These are phyloP conservation scores for Globisporangium middletonii DNA, from an alignment of 352 stramenopile species.

Conservation along the genomic window DNA sequence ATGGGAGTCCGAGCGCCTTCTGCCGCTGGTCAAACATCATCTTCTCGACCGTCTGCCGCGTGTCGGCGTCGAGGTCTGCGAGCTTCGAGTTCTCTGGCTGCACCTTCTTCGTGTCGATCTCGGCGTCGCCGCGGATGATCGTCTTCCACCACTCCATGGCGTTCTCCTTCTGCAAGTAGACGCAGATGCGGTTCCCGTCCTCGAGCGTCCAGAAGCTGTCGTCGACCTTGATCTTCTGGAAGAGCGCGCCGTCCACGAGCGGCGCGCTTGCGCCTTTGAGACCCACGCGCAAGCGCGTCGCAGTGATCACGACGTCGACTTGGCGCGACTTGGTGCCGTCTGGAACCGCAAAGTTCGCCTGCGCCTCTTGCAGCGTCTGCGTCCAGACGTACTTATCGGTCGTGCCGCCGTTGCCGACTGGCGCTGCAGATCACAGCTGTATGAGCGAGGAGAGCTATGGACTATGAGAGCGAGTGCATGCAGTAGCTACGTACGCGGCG, in stretches of 20 bases:
- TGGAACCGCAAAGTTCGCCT: constrained; percentile 90
- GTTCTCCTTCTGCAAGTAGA: constrained; percentile 98
- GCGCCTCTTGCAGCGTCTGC: constrained; percentile 96
- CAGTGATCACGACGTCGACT: constrained; percentile 90
- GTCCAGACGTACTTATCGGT: constrained; percentile 97
- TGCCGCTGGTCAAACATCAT: constrained; percentile 99
- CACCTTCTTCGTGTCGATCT: constrained; percentile 98
- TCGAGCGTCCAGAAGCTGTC: constrained; percentile 99
- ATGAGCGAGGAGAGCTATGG: too few species aligned
- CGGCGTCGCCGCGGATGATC: constrained; percentile 91
- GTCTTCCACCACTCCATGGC: constrained; percentile 99
- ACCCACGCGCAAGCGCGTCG: constrained; percentile 87
- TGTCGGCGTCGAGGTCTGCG: constrained; percentile 97
- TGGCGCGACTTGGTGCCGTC: constrained; percentile 91
- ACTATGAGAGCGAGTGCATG: not conserved
- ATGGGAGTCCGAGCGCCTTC: constrained; percentile 96
- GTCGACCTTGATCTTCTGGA: constrained; percentile 96
- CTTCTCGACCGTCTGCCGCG: constrained; percentile 98
- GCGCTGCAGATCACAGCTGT: constrained; percentile 28
- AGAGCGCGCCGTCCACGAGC: constrained; percentile 90
- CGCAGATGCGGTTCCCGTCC: constrained; percentile 80
- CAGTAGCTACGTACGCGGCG: constrained; percentile 36
- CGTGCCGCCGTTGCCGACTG: constrained; percentile 88
- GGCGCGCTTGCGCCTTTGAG: constrained; percentile 55
- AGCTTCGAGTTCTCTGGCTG: constrained; percentile 99